Base-by-base conservation (phyloP, 352 stramenopile species). In the Phytophthora cajani region DNA sequence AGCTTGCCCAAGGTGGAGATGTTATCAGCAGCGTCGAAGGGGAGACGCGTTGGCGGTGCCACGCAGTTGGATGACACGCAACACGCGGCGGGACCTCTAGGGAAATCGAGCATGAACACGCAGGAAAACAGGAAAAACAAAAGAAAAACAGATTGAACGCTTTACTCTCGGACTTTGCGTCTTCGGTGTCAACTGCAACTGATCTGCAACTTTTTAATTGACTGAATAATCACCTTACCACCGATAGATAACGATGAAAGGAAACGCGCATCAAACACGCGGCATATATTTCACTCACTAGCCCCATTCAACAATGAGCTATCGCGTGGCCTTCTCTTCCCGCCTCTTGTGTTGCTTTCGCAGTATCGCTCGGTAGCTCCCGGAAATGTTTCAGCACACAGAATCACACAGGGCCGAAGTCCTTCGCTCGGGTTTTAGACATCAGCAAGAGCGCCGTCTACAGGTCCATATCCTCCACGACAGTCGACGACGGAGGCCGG, bases 401-500 rank as follows among this genome's bases (percentile, higher is more conserved):
- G 12, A 60, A 46, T 40, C 44, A 64, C 51, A 30, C 44, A 38
- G 58, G 23, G 19, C 23, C 50, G 19, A 53, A 56, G 40, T 49
- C 49, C 16, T 65, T 70, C 47, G 27, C 58, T 58, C 42, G 59
- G 60, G 4, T 27, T 65, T 36, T 46, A 60, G 49, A 27, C 21
- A 49, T 58, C 53, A 55, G 47, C 53, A 33, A 58, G 25, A 54
- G 63, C 49, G 32, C n/a, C 19, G 44, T 59, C 50, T 81, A 80
- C 50, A 83, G 38, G 21, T 83, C 76, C 76, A 83, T 80, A 67
- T 83, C 76, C 65, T 83, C 73, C 60, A 83, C 73, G 8, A 73
- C 56, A 57, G 69, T 44, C 16, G 76, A 78, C 10, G 76, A 75
- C 27, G 73, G 40, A 61, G 74, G 71, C 27, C 59, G 63, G 14